Evolutionary conservation across 345 rosid genomes (phyloP), one percentile per base, ranked within the genome.

Genomic region (Citrus reticulata): DNA sequence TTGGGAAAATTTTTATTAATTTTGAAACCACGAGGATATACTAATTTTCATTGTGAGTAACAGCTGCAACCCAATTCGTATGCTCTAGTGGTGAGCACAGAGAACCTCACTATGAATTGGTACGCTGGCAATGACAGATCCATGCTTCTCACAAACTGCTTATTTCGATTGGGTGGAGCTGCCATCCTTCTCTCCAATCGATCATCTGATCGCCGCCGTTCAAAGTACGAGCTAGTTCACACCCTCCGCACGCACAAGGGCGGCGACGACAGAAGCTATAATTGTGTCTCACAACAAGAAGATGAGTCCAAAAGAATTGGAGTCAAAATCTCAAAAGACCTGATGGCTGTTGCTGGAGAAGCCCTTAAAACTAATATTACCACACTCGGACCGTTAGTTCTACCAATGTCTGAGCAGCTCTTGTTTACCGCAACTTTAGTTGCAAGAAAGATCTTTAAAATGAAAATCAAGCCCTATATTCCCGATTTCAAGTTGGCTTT

Each of bases 401-500:
- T 92, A n/a, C 93, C 97, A 0, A 19, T 87, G 78, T 85, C 91
- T 0, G 92, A 92, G 80, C 90, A 90, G 59, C 83, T 90, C 76
- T 79, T 74, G 9, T 86, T 92, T 83, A 79, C 89, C 11, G 79
- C 77, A 0, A 84, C 87, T 2, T 76, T 83, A 5, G 72, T 92
- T 0, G 90, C 79, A 0, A 89, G 80, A 78, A 90, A 87, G 73
- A 55, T 84, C 40, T 62, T 92, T 4, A 82, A 87, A 70, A 85
- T 84, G 67, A 85, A 85, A 78, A 46, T 87, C 34, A 87, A 83
- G 84, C 89, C 86, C 0, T 93, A 93, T 72, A 87, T 87, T 4
- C 95, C 95, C 0, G 92, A 91, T 73, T 92, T 92, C 70, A 91
- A 89, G 80, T 76, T 91, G 61, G 97, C 97, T 6, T 90, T 93